Base-by-base conservation (phyloP, 2,329 filamentous ascomycete genomes). In the Penicillium oxalicum region DNA sequence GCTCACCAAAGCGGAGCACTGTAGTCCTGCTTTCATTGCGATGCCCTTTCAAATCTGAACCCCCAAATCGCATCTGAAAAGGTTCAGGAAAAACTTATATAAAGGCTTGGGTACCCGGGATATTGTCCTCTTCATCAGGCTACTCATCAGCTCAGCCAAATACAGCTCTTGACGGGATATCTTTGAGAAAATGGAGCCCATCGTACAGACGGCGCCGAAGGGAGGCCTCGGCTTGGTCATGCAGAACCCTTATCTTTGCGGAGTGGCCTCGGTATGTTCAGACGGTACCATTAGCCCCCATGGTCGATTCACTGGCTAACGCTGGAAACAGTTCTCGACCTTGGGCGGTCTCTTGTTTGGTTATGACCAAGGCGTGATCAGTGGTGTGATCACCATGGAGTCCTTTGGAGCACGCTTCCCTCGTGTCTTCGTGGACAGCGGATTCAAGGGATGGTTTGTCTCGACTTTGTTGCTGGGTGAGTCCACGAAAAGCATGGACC, bases 361-460 rank as follows among this genome's bases (percentile, higher is more conserved):
- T 1, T 77, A 77, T 57, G 74, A 77, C 46, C 75, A 77, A 44
- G 75, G 74, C 3, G 74, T 77, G 12, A 65, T 77, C 6, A 74
- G 71, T 1, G 72, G 71, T n/a, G 68, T 76, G 1, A 58, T 76
- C 28, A 69, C 65, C 0, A 77, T 77, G 74, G 66, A 74, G 50
- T 70, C 65, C 4, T 76, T 77, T 49, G 69, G 60, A 3, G 67
- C 67, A 28, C 54, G 60, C 11, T 67, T 70, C 37, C 73, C 72
- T 11, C 60, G 64, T 6, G 65, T 76, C 12, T 73, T 69, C 42
- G 48, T 65, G 0, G 73, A 77, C 49, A 72, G 67, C 49, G 58
- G 69, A 9, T 76, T 76, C 61, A 76, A 77, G 51, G 76, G 75
- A 29, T 78, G 76, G 75, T 77, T 78, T 45, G 74, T 77, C 2